Base-by-base conservation (phyloP, 345 rosid genomes). In the Eucalyptus albens region DNA sequence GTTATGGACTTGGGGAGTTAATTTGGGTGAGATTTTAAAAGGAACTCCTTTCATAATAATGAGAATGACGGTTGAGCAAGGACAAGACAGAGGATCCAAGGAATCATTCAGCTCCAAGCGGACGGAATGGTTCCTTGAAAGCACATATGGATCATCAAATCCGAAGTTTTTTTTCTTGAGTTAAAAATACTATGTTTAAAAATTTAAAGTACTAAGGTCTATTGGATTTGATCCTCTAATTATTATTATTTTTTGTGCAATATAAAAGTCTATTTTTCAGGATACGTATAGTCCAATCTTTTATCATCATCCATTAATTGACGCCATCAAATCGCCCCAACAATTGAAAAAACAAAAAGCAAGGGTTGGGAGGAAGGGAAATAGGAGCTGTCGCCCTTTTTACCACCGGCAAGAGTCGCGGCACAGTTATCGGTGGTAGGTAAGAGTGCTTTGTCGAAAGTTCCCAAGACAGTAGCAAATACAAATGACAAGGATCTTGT, bases 361-460 rank as follows among this genome's bases (percentile, higher is more conserved):
- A 69, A 31, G 24, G 80, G 6, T 4, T 15, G 16, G 11, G 31
- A 12, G 19, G 19, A 29, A 65, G 72, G 37, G 17, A 62, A 13
- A 29, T 62, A 14, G 37, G 37, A 62, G 2, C 0, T 0, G 17
- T 14, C 5, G 5, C 37, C 33, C 37, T n/a, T n/a, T n/a, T n/a
- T 7, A 62, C 19, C 72, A 29, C 2, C 0, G 10, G 13, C 1
- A 4, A 69, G 81, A 11, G 13, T 69, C 13, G 7, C 5, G 0
- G 6, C 24, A 31, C 6, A 3, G 0, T 33, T 17, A 31, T 31
- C 1, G 2, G 0, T 31, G 80, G 7, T 31, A 65, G 21, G 5
- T 65, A n/a, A n/a, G 1, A 1, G 21, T 65, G 40, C 40, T 16
- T 1, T 4, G 0, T 65, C 10, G 1, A 65, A 0, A 62, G 69